phyloP scores from a whole-genome alignment of 2,329 filamentous ascomycete species.

The Botrytis fabae region DNA sequence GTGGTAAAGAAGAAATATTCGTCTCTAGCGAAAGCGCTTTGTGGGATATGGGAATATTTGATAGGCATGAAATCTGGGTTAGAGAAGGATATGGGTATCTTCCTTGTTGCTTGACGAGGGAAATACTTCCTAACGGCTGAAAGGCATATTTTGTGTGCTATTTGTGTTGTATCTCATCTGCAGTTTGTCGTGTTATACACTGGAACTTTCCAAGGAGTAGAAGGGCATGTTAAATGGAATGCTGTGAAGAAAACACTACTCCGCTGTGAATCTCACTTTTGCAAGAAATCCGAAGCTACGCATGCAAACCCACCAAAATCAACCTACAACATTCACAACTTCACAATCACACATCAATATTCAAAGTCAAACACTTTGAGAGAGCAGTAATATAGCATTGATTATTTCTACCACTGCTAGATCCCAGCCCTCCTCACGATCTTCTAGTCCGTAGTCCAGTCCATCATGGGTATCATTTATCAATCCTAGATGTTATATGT shows the following conservation, averaged over 20 bases:
- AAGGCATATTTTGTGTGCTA: background rate
- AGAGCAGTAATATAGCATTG: conserved; percentile 18
- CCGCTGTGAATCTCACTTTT: background rate
- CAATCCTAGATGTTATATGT: conserved; percentile 15
- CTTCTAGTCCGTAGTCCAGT: conserved; percentile 11
- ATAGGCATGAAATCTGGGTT: background rate
- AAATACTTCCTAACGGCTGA: background rate
- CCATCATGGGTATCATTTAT: conserved; percentile 17
- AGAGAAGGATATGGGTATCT: background rate
- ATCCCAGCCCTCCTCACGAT: conserved; percentile 20
- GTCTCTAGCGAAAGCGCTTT: too few relatives aligned
- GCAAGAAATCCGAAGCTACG: background rate
- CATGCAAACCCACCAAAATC: background rate
- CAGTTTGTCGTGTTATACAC: background rate
- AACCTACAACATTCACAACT: background rate
- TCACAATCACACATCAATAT: background rate
- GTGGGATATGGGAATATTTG: background rate
- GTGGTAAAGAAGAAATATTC: too few relatives aligned
- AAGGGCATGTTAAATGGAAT: background rate
- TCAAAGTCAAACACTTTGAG: background rate
- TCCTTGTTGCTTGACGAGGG: background rate
- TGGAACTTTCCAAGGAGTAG: background rate
- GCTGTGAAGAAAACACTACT: background rate
- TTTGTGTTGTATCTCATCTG: background rate
- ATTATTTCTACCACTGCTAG: background rate